Conservation (phyloP, 2,329 filamentous ascomycete genomes). For the Sphaceloma murrayae region DNA sequence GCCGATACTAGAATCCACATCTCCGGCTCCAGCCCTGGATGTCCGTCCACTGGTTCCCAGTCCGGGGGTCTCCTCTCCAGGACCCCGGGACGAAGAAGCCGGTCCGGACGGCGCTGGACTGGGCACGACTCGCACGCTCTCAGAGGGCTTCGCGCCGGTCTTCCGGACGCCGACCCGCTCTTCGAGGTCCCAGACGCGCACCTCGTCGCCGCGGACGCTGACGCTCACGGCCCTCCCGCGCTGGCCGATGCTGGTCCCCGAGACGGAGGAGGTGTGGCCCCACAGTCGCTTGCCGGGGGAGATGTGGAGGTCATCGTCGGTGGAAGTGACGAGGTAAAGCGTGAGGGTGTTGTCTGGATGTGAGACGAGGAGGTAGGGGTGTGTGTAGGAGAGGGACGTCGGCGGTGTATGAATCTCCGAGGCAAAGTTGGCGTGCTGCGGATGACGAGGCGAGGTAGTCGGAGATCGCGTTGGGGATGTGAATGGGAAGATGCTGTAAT, state of each 20-base stretch:
- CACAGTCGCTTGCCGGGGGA: conserved; percentile 68
- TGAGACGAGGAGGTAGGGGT: conserved; percentile 77
- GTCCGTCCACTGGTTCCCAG: too few species aligned
- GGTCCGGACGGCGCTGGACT: background rate
- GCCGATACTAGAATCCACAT: conserved; percentile 3
- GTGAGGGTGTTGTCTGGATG: conserved; percentile 82
- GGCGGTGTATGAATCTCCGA: conserved; percentile 34
- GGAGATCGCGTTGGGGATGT: conserved; percentile 21
- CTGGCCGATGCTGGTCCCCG: conserved; percentile 72
- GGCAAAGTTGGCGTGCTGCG: conserved; percentile 19
- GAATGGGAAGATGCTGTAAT: conserved; percentile 11
- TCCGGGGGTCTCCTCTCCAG: too few species aligned
- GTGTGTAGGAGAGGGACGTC: conserved; percentile 47
- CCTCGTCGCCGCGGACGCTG: conserved; percentile 58
- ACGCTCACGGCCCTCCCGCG: conserved; percentile 86
- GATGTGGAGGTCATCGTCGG: conserved; percentile 53
- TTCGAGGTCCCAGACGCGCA: conserved; percentile 81
- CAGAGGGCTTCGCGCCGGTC: background rate
- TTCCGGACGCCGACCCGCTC: conserved; percentile 25
- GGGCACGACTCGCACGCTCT: conserved; percentile 5
- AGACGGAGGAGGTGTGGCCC: conserved; percentile 86
- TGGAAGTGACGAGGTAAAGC: conserved; percentile 71
- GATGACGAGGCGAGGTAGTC: conserved; percentile 17
- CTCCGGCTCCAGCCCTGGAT: background rate
- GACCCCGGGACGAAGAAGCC: background rate